These are phyloP conservation scores for Mesembryanthemum crystallinum DNA, from an alignment of 148 eudicot genomes.

Conservation along the genomic window DNA sequence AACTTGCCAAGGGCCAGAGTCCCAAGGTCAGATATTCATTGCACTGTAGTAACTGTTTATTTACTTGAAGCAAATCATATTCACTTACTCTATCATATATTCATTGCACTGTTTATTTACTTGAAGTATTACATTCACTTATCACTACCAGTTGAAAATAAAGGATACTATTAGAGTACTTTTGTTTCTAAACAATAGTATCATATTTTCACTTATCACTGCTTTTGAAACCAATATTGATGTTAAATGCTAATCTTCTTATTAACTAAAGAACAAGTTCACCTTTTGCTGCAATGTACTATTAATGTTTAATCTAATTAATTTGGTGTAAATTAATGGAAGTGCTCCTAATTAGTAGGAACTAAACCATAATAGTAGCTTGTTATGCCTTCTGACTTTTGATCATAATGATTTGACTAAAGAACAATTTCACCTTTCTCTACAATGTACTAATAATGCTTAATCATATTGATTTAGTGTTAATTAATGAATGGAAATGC, in stretches of 20 bases:
- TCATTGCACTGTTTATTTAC: not conserved
- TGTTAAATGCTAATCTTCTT: no score
- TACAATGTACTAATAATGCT: not conserved
- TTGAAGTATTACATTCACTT: not conserved
- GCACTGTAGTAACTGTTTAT: no score
- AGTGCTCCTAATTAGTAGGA: constrained; percentile 13
- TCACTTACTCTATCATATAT: no score
- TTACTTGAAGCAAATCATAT: no score
- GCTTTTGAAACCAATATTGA: no score
- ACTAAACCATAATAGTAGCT: not conserved
- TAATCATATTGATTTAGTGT: no score
- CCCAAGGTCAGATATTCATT: constrained; percentile 56
- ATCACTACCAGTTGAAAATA: not conserved
- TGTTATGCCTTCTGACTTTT: not conserved
- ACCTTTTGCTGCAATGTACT: not conserved
- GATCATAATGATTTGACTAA: not conserved
- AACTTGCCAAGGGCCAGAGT: constrained; percentile 75
- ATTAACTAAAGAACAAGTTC: not conserved
- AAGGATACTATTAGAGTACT: not conserved
- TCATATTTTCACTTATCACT: no score
- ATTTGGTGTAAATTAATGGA: no score
- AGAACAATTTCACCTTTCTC: not conserved
- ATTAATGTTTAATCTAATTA: no score
- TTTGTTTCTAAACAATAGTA: no score
- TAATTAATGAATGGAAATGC: no score